Evolutionary conservation across 495 filamentous ascomycete species (phyloP).

Genomic region (Hypoxylon fuscum): DNA sequence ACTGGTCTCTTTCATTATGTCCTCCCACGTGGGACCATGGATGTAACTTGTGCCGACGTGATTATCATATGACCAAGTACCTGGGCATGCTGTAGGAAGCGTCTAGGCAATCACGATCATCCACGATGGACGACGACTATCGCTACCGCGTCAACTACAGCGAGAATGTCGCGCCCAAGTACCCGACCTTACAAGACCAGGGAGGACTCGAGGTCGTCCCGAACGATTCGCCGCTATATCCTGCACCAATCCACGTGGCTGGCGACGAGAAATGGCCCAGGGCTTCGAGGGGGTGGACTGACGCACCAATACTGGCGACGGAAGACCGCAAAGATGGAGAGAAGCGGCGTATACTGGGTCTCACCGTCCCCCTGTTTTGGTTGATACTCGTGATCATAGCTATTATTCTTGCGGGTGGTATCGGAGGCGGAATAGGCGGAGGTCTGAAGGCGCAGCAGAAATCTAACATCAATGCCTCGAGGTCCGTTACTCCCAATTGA

Average conservation of each 20-base stretch:
- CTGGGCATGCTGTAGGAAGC: no score
- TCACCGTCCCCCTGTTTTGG: constrained; percentile 48
- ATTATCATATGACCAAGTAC: constrained; percentile 14
- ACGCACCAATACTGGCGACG: not conserved
- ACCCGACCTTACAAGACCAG: constrained; percentile 13
- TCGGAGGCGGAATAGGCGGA: constrained; percentile 48
- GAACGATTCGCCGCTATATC: constrained; percentile 33
- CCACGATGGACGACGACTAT: constrained; percentile 24
- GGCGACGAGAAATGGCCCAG: constrained; percentile 14
- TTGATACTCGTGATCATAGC: constrained; percentile 35
- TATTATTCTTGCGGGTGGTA: constrained; percentile 42
- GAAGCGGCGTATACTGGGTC: constrained; percentile 39
- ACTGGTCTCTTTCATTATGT: not conserved
- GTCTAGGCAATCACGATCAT: not conserved
- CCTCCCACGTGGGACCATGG: not conserved
- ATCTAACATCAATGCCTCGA: constrained; percentile 3
- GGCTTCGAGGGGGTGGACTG: constrained; percentile 6
- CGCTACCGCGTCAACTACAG: constrained; percentile 30
- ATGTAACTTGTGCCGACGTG: not conserved
- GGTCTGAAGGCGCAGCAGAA: constrained; percentile 37
- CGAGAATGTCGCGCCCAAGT: constrained; percentile 38
- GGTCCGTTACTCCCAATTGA: constrained; percentile 15
- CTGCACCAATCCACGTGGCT: constrained; percentile 3
- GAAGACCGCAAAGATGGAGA: constrained; percentile 4
- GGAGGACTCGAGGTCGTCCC: constrained; percentile 39